Conservation (phyloP, 2,329 filamentous ascomycete species). For the Sarocladiaceae sp. region DNA sequence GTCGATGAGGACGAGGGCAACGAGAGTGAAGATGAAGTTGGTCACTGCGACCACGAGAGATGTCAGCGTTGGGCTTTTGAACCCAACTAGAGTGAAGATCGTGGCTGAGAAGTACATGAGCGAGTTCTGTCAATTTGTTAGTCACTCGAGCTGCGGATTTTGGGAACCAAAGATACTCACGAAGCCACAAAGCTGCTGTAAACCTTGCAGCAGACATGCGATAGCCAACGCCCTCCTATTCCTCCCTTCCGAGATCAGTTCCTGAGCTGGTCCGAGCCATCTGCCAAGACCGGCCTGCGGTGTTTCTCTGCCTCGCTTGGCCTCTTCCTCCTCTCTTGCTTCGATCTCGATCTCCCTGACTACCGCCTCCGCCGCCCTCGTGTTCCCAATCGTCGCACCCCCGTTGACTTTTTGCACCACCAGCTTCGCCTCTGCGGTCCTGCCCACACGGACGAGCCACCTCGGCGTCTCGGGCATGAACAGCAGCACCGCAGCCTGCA, state of each 20-base stretch:
- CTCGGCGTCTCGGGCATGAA: slow-evolving; percentile 83
- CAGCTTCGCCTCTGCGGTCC: slow-evolving; percentile 51
- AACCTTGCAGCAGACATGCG: slow-evolving; percentile 76
- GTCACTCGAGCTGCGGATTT: neutral
- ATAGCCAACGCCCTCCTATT: slow-evolving; percentile 74
- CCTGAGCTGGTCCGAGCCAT: slow-evolving; percentile 42
- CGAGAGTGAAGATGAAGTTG: slow-evolving; percentile 74
- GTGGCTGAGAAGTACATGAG: slow-evolving; percentile 89
- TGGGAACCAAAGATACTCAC: slow-evolving; percentile 34
- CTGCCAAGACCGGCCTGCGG: slow-evolving; percentile 21
- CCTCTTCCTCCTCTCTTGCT: slow-evolving; percentile 61
- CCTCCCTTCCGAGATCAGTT: slow-evolving; percentile 50
- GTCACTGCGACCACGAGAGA: slow-evolving; percentile 75
- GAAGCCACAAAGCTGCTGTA: slow-evolving; percentile 86
- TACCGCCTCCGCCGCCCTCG: slow-evolving; percentile 48
- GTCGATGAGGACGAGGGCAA: slow-evolving; percentile 72
- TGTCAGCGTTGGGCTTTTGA: slow-evolving; percentile 71
- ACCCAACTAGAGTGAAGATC: slow-evolving; percentile 72
- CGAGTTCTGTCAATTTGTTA: slow-evolving; percentile 53
- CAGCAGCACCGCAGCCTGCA: slow-evolving; percentile 63
- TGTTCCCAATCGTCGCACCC: slow-evolving; percentile 29
- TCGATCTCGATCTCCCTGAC: slow-evolving; percentile 67
- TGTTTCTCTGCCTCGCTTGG: slow-evolving; percentile 28
- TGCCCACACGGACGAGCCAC: slow-evolving; percentile 70
- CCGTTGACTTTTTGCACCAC: slow-evolving; percentile 64